phyloP scores from a whole-genome alignment of 1,284 basidiomycete genomes.

The Tremellales sp. region DNA sequence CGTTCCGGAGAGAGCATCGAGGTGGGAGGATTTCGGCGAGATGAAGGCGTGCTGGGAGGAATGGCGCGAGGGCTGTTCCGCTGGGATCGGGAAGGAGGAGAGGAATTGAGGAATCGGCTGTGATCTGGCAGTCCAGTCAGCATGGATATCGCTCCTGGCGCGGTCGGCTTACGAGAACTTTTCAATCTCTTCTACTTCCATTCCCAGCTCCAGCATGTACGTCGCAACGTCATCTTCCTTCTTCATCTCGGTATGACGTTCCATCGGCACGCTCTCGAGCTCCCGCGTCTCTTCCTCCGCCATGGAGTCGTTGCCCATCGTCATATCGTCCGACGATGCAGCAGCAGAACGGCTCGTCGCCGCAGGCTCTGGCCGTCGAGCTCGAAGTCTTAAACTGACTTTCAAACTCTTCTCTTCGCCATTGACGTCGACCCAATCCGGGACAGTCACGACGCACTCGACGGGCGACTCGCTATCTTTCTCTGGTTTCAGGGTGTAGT shows the following conservation, averaged over 20 bases:
- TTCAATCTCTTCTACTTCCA: constrained; percentile 45
- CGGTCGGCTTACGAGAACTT: constrained; percentile 29
- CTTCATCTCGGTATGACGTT: constrained; percentile 6
- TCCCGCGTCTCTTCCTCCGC: neutral
- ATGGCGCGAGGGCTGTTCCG: constrained; percentile 28
- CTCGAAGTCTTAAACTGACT: constrained; percentile 36
- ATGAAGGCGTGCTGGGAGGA: constrained; percentile 25
- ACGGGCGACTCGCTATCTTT: constrained; percentile 24
- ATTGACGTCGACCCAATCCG: constrained; percentile 44
- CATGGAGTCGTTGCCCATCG: neutral
- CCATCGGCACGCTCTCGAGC: constrained; percentile 17
- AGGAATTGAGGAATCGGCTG: constrained; percentile 13
- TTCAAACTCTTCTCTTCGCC: constrained; percentile 30
- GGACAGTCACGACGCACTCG: constrained; percentile 40
- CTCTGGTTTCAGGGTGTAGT: constrained; percentile 27
- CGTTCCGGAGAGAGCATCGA: constrained; percentile 13
- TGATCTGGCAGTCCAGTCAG: no score
- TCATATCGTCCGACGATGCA: neutral
- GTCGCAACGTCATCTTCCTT: constrained; percentile 14
- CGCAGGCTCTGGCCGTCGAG: constrained; percentile 17
- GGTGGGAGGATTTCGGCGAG: constrained; percentile 20
- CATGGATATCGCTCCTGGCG: no score
- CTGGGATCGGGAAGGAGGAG: constrained; percentile 30
- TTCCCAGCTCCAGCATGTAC: constrained; percentile 37
- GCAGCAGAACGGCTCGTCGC: neutral